A percentile compares a stretch with the other conserved stretches of the same genome.
phyloP scores from a whole-genome alignment of 345 rosid genomes.

The Sonneratia alba region DNA sequence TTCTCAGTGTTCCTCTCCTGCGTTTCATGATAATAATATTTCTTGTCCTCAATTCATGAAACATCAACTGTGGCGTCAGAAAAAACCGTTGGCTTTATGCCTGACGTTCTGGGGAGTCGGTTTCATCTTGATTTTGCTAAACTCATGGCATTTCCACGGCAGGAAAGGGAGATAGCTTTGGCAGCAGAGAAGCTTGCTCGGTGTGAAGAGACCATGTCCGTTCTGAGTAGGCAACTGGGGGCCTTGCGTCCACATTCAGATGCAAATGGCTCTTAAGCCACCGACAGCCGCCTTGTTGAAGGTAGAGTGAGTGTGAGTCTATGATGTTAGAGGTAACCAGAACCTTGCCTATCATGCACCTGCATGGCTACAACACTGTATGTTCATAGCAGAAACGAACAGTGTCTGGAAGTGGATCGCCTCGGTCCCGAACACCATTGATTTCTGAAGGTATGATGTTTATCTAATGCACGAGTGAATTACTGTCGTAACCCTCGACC shows the following conservation, averaged over 20 bases:
- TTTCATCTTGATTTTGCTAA: too few species aligned
- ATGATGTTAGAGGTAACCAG: background rate
- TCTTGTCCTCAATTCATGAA: background rate
- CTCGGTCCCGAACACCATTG: background rate
- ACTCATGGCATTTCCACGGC: conserved; percentile 6
- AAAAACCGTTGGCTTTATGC: background rate
- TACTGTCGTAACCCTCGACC: too few species aligned
- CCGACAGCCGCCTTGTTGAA: background rate
- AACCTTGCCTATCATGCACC: background rate
- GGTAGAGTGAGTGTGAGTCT: background rate
- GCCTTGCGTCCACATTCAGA: conserved; percentile 40
- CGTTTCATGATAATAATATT: background rate
- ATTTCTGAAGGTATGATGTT: background rate
- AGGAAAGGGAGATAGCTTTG: conserved; percentile 53
- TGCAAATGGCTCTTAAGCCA: background rate
- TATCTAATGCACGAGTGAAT: too few species aligned
- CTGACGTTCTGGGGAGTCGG: background rate
- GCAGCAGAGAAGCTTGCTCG: conserved; percentile 70
- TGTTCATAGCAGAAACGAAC: background rate
- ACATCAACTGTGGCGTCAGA: background rate
- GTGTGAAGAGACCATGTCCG: conserved; percentile 64
- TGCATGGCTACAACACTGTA: background rate
- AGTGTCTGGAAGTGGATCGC: background rate
- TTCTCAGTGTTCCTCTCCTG: background rate
- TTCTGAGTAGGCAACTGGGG: conserved; percentile 62